Conservation (phyloP, 1,284 basidiomycete genomes). For the Ceratobasidium sp. region DNA sequence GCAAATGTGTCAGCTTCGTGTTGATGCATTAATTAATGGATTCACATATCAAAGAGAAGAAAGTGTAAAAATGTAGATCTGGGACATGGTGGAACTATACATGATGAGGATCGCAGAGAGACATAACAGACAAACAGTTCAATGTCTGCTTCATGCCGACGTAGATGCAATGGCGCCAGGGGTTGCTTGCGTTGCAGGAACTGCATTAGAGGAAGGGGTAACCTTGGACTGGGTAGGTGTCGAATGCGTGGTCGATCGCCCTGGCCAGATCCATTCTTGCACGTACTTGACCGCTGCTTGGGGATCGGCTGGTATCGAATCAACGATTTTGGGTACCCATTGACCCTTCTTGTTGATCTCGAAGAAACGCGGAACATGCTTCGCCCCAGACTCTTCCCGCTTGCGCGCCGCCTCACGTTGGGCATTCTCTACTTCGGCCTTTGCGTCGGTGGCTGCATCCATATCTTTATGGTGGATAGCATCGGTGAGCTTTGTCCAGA, state of each 20-base stretch:
- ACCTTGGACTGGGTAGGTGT: not conserved
- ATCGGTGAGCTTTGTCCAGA: conserved; percentile 88
- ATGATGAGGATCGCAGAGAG: not conserved
- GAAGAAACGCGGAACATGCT: conserved; percentile 84
- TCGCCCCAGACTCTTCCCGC: conserved; percentile 79
- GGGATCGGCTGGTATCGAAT: conserved; percentile 75
- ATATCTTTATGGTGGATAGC: conserved; percentile 92
- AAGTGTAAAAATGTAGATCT: conserved; percentile 3
- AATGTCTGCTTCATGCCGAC: not conserved
- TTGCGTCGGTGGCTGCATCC: conserved; percentile 92
- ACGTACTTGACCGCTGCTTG: conserved; percentile 69
- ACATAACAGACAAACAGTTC: not conserved
- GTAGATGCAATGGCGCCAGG: conserved; percentile 4
- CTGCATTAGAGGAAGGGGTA: not conserved
- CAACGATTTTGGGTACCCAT: conserved; percentile 78
- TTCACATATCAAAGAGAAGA: conserved; percentile 7
- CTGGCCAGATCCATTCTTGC: conserved; percentile 70
- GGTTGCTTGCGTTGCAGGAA: not conserved
- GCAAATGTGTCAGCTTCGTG: too few species aligned
- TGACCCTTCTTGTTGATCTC: conserved; percentile 72
- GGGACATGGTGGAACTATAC: not conserved
- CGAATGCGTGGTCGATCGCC: conserved; percentile 48
- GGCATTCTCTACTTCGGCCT: conserved; percentile 90
- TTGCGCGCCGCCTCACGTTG: conserved; percentile 84
- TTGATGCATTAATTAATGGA: conserved; percentile 8